Evolutionary conservation across 495 filamentous ascomycete genomes (phyloP).

Genomic region (Jackrogersella minutella): DNA sequence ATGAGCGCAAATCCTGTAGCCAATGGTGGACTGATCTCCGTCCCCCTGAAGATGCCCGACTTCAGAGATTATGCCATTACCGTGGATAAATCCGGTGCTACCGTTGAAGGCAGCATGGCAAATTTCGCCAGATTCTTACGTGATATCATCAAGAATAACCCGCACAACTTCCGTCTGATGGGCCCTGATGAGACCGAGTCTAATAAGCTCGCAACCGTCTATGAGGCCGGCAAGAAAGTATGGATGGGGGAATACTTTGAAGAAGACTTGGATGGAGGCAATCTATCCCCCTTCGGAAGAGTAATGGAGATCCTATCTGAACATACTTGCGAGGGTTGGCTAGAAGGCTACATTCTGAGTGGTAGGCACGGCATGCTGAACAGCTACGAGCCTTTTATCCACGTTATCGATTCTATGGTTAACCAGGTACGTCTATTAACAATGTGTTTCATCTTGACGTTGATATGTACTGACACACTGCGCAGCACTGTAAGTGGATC

Average conservation of each 20-base stretch:
- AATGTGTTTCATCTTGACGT: background rate
- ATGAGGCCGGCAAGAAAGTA: conserved; percentile 75
- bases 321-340: conserved; percentile 79
- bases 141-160: conserved; percentile 67
- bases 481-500: conserved; percentile 78
- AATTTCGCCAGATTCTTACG: conserved; percentile 70
- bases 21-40: conserved; percentile 70
- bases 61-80: conserved; percentile 68
- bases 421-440: conserved; percentile 58
- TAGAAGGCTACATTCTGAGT: conserved; percentile 76
- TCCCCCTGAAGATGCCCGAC: conserved; percentile 69
- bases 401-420: conserved; percentile 81
- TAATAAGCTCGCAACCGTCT: conserved; percentile 73
- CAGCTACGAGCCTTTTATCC: conserved; percentile 80
- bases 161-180: conserved; percentile 71
- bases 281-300: conserved; percentile 67
- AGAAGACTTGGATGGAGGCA: conserved; percentile 73
- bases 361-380: conserved; percentile 77
- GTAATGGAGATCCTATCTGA: conserved; percentile 83
- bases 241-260: conserved; percentile 80
- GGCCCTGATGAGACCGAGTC: conserved; percentile 81
- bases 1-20: conserved; percentile 78
- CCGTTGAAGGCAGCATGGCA: conserved; percentile 64
- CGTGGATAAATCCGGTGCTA: conserved; percentile 62
- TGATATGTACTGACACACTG: conserved; percentile 18